These are phyloP conservation scores for Sechiopsis laciniata DNA, from an alignment of 306 rosid species.

Conservation along the genomic window DNA sequence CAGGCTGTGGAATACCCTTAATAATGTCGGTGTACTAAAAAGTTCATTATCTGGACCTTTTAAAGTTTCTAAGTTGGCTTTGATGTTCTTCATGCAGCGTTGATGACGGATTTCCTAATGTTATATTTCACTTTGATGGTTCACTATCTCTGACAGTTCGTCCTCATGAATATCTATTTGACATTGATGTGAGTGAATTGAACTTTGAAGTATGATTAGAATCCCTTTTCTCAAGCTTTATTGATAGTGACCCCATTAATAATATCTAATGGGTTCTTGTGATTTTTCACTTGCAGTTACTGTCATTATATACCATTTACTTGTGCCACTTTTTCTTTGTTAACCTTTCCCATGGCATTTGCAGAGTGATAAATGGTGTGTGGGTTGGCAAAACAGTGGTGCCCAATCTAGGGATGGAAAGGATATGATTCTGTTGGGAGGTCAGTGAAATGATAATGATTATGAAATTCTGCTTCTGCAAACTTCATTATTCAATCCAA, in stretches of 20 bases:
- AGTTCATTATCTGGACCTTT: background rate
- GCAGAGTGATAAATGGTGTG: slow-evolving; percentile 23
- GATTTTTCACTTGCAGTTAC: background rate
- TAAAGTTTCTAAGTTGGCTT: slow-evolving; percentile 5
- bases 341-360: background rate
- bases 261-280: background rate
- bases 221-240: background rate
- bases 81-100: slow-evolving; percentile 36
- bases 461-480: slow-evolving; percentile 18
- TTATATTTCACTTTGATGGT: slow-evolving; percentile 43
- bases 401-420: slow-evolving; percentile 24
- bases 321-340: background rate
- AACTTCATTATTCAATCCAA: background rate
- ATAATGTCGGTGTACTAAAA: background rate
- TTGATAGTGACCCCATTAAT: background rate
- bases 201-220: background rate
- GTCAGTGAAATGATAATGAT: slow-evolving; percentile 1
- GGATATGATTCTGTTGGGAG: slow-evolving; percentile 27
- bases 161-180: slow-evolving; percentile 52
- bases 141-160: slow-evolving; percentile 37
- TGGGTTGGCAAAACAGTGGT: slow-evolving; percentile 28
- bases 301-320: background rate
- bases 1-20: background rate
- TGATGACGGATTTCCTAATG: slow-evolving; percentile 44
- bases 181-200: slow-evolving; percentile 28